phyloP scores from a whole-genome alignment of 495 filamentous ascomycete genomes.

The Talaromyces liani region DNA sequence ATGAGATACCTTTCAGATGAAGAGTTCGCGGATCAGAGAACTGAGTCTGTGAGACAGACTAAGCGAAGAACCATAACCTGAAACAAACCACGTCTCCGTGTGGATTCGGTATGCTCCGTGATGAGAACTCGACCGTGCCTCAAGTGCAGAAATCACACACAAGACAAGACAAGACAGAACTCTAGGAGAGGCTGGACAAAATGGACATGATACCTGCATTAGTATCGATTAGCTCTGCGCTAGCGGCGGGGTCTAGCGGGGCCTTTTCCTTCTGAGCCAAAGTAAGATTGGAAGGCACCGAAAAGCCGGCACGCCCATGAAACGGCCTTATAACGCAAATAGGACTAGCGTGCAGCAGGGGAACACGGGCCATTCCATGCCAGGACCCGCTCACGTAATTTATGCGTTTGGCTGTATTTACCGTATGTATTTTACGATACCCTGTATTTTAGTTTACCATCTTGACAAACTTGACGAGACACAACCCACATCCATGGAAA shows the following conservation, averaged over 20 bases:
- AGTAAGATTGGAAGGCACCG: neutral
- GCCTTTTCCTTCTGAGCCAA: neutral
- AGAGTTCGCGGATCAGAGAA: neutral
- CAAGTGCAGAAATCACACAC: neutral
- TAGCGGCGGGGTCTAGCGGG: neutral
- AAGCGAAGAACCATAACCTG: neutral
- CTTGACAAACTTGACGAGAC: neutral
- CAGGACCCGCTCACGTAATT: neutral
- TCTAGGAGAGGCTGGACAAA: neutral
- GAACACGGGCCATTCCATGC: slow-evolving; percentile 1
- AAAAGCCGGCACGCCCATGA: neutral
- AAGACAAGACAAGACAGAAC: neutral
- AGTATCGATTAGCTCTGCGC: neutral
- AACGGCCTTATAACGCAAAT: slow-evolving; percentile 1
- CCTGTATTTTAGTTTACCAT: neutral
- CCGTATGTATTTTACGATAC: neutral
- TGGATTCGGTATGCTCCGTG: neutral
- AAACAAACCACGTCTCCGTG: neutral
- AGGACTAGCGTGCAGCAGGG: neutral
- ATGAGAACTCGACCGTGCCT: neutral
- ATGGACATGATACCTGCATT: neutral
- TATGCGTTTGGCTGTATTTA: neutral
- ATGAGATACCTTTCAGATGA: too few relatives aligned
- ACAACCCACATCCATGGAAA: neutral
- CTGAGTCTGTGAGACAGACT: neutral